A percentile compares a stretch with the other conserved stretches of the same genome.
Conservation (phyloP, 2,329 filamentous ascomycete genomes). For the Venturia asperata region DNA sequence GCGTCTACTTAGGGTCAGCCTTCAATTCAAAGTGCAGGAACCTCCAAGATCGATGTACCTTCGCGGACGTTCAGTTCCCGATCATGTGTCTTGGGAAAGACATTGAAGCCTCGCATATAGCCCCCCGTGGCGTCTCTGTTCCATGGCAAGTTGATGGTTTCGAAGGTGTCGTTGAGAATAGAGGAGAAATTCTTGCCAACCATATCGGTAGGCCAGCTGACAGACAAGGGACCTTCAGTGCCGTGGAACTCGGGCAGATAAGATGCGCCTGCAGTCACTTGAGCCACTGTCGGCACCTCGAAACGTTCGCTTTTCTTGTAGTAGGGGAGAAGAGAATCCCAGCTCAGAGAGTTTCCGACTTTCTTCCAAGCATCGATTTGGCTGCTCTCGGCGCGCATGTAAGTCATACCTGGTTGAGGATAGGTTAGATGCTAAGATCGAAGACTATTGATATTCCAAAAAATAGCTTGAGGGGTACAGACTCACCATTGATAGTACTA, state of each 20-base stretch:
- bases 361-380: constrained; percentile 10
- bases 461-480: neutral
- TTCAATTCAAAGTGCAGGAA: neutral
- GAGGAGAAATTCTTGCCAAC: neutral
- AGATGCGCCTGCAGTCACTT: neutral
- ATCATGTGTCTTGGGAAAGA: constrained; percentile 1
- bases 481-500: constrained; percentile 10
- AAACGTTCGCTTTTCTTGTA: neutral
- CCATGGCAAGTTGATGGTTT: neutral
- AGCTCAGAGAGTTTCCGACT: constrained; percentile 22
- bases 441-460: neutral
- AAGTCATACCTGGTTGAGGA: neutral
- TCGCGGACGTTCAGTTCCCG: neutral
- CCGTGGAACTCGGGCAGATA: neutral
- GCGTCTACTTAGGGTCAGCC: neutral
- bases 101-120: neutral
- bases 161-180: neutral
- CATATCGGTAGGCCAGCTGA: constrained; percentile 1
- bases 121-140: neutral
- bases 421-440: neutral
- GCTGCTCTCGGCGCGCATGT: constrained; percentile 4
- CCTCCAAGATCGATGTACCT: neutral
- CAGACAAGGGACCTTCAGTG: neutral
- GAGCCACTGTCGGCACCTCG: neutral
- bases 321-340: constrained; percentile 27